Conservation (phyloP, 2,329 filamentous ascomycete genomes). For the Hymenoscyphus scutula region DNA sequence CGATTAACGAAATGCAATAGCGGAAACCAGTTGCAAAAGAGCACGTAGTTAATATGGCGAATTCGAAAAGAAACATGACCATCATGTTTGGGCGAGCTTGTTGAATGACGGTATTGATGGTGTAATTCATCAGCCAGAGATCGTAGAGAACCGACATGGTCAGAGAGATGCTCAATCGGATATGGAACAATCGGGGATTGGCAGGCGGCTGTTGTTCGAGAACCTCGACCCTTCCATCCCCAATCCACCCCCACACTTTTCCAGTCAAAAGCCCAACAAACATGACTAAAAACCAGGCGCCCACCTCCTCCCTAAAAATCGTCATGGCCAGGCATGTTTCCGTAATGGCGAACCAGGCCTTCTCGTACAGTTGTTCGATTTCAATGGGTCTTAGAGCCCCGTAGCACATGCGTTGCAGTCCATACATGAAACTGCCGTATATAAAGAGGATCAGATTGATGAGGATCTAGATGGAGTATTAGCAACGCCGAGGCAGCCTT, state of each 20-base stretch:
- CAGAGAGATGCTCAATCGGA: slow-evolving; percentile 75
- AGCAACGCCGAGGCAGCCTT: slow-evolving; percentile 11
- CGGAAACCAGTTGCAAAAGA: slow-evolving; percentile 76
- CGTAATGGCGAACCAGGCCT: slow-evolving; percentile 96
- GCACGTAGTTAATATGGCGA: slow-evolving; percentile 78
- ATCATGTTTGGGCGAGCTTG: slow-evolving; percentile 96
- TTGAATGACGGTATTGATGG: slow-evolving; percentile 76
- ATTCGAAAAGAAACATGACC: slow-evolving; percentile 99
- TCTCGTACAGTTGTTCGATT: slow-evolving; percentile 95
- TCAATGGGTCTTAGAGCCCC: slow-evolving; percentile 89
- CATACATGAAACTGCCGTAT: slow-evolving; percentile 78
- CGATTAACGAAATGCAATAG: slow-evolving; percentile 75
- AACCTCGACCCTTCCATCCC: slow-evolving; percentile 88
- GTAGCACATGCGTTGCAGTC: slow-evolving; percentile 85
- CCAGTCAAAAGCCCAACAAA: slow-evolving; percentile 89
- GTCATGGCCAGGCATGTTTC: slow-evolving; percentile 98
- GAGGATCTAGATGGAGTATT: slow-evolving; percentile 63
- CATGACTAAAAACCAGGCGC: slow-evolving; percentile 94
- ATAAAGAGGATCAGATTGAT: slow-evolving; percentile 85
- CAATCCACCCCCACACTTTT: slow-evolving; percentile 99
- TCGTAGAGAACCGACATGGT: slow-evolving; percentile 78
- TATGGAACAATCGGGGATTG: slow-evolving; percentile 85
- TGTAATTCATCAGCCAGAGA: slow-evolving; percentile 75
- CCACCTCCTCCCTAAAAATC: slow-evolving; percentile 92
- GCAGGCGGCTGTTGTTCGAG: slow-evolving; percentile 92